A percentile compares a stretch with the other conserved stretches of the same genome.
Evolutionary conservation across 352 stramenopile species (phyloP).

Genomic region (Phytophthora fragariae): DNA sequence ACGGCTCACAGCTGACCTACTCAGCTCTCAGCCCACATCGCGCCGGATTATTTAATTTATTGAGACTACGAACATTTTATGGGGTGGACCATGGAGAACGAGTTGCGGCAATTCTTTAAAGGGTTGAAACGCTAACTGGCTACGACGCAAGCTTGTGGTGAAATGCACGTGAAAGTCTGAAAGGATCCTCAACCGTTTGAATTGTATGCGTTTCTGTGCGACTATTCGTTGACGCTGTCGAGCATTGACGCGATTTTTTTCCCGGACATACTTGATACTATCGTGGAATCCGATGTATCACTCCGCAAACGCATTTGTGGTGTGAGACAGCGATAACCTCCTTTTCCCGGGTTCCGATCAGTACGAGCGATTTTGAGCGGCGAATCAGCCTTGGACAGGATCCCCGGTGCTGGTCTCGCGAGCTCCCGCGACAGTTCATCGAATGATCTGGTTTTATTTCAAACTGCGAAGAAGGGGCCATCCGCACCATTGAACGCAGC

Average conservation of each 20-base stretch:
- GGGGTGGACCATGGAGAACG: slow-evolving; percentile 9
- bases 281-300: slow-evolving; percentile 32
- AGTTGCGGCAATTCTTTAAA: slow-evolving; percentile 13
- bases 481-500: no score
- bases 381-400: no score
- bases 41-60: slow-evolving; percentile 22
- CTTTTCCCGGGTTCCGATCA: slow-evolving; percentile 21
- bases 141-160: background rate
- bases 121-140: slow-evolving; percentile 16
- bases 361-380: slow-evolving; percentile 14
- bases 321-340: slow-evolving; percentile 19
- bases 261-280: slow-evolving; percentile 26
- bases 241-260: slow-evolving; percentile 28
- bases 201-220: slow-evolving; percentile 15
- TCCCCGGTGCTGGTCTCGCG: no score
- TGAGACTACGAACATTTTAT: slow-evolving; percentile 15
- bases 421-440: no score
- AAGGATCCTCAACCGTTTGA: slow-evolving; percentile 30
- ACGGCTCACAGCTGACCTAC: slow-evolving; percentile 19
- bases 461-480: no score
- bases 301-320: slow-evolving; percentile 24
- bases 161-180: slow-evolving; percentile 10
- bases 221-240: background rate
- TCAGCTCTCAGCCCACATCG: slow-evolving; percentile 28
- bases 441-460: no score